Percentiles rank a stretch among this genome's conserved stretches.
Conservation (phyloP, 495 filamentous ascomycete genomes). For the Xylaria castorea region DNA sequence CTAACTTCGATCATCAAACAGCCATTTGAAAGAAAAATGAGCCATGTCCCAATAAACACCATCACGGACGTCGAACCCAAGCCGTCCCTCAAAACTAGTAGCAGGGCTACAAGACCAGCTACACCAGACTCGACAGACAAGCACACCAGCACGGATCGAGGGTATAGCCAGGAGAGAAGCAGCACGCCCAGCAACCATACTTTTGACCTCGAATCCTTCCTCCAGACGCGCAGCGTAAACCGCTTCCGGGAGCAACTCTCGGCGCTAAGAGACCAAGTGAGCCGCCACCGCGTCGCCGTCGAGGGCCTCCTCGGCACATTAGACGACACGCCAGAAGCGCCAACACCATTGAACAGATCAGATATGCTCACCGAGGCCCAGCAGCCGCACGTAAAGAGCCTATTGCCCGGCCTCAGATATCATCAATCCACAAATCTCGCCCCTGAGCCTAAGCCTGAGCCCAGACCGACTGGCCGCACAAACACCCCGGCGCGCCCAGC, state of each 20-base stretch:
- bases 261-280: conserved; percentile 47
- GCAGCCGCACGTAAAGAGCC: neutral
- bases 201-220: conserved; percentile 41
- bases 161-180: conserved; percentile 20
- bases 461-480: neutral
- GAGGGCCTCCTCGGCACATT: conserved; percentile 42
- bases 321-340: conserved; percentile 24
- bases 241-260: conserved; percentile 53
- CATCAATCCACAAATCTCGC: neutral
- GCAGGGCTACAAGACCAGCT: neutral
- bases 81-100: neutral
- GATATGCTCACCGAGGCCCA: neutral
- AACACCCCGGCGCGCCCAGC: neutral
- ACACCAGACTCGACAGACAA: neutral
- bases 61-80: neutral
- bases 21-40: neutral
- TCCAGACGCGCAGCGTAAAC: conserved; percentile 49
- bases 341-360: neutral
- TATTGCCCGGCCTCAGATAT: neutral
- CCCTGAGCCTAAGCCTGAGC: neutral
- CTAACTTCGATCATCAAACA: conserved; percentile 22
- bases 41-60: neutral
- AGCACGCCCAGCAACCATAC: conserved; percentile 32
- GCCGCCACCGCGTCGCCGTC: conserved; percentile 47
- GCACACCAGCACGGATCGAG: conserved; percentile 4